Percentiles rank a stretch among this genome's conserved stretches.
Conservation (phyloP, 2,329 filamentous ascomycete genomes). For the Sclerotinia spermophila region DNA sequence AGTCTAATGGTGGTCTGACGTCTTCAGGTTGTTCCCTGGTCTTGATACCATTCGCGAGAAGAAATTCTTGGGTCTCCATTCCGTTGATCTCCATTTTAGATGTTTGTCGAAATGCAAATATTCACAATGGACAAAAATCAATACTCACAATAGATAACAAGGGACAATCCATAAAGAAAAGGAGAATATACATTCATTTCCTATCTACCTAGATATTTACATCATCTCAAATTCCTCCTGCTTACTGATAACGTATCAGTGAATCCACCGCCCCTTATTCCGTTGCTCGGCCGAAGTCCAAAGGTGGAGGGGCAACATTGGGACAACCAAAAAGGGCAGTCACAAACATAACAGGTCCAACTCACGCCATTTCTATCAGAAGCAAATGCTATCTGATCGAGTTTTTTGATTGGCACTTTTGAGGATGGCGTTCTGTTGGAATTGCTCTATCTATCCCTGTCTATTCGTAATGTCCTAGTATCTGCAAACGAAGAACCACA, state of each 20-base stretch:
- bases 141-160: not conserved
- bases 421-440: not conserved
- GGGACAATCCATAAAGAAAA: conserved; percentile 3
- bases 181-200: not conserved
- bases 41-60: conserved; percentile 14
- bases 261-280: not conserved
- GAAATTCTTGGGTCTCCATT: not conserved
- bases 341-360: not conserved
- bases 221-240: not conserved
- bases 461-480: not conserved
- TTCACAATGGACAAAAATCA: not conserved
- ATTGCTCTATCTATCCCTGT: not conserved
- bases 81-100: not conserved
- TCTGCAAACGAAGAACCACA: not conserved
- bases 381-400: not conserved
- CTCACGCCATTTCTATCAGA: not conserved
- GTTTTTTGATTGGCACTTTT: not conserved
- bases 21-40: conserved; percentile 15
- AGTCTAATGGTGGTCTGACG: conserved; percentile 56
- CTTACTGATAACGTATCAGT: conserved; percentile 14
- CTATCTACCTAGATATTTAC: not conserved
- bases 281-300: not conserved
- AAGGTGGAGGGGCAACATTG: not conserved
- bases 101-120: not conserved
- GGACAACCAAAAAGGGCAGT: not conserved